Percentiles rank a stretch among this genome's conserved stretches.
Evolutionary conservation across 208 protist species (phyloP).

Genomic region (Leishmania tarentolae): DNA sequence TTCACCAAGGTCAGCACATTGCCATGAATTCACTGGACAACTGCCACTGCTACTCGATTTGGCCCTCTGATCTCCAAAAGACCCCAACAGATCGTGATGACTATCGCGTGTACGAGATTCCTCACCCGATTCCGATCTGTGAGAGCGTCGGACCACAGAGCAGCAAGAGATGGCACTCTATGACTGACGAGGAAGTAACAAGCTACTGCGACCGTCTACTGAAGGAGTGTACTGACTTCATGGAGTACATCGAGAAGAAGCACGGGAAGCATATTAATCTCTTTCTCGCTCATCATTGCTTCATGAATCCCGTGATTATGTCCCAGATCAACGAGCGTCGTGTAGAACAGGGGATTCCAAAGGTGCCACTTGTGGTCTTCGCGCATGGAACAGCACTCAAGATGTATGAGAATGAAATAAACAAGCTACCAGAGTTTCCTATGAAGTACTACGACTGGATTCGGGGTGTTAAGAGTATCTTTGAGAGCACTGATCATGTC

Average conservation of each 20-base stretch:
- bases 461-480: conserved; percentile 51
- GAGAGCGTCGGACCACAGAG: conserved; percentile 76
- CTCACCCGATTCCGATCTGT: conserved; percentile 77
- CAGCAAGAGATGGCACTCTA: conserved; percentile 79
- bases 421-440: conserved; percentile 63
- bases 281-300: conserved; percentile 77
- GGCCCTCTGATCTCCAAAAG: conserved; percentile 72
- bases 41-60: conserved; percentile 70
- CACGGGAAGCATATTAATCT: conserved; percentile 53
- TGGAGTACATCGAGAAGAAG: conserved; percentile 76
- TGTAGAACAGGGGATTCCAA: conserved; percentile 34
- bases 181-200: conserved; percentile 63
- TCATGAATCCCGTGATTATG: conserved; percentile 84
- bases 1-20: conserved; percentile 77
- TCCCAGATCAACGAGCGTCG: conserved; percentile 62
- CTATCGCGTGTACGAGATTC: conserved; percentile 77
- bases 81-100: conserved; percentile 60
- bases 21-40: conserved; percentile 58
- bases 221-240: conserved; percentile 57
- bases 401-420: conserved; percentile 84
- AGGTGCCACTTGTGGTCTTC: conserved; percentile 68
- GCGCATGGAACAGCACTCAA: conserved; percentile 79
- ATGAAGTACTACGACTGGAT: conserved; percentile 84
- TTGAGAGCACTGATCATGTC: conserved; percentile 53
- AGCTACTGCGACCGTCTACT: conserved; percentile 53